Conservation (phyloP, 2,329 filamentous ascomycete species). For the Fusarium acutatum region DNA sequence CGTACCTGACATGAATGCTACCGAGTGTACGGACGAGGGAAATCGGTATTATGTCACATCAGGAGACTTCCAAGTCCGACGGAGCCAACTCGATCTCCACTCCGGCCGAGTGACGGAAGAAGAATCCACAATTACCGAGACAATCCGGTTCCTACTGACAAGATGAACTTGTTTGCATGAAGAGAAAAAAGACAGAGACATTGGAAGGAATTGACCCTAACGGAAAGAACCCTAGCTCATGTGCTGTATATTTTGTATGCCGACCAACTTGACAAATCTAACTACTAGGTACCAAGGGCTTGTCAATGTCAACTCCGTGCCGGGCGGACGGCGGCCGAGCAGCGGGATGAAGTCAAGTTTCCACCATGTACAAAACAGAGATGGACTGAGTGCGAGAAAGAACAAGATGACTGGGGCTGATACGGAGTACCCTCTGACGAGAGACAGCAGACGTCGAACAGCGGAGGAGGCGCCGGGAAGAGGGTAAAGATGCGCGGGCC, state of each 20-base stretch:
- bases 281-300: not conserved
- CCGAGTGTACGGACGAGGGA: not conserved
- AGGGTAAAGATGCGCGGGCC: constrained; percentile 33
- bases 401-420: not conserved
- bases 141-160: not conserved
- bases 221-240: not conserved
- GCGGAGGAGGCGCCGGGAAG: constrained; percentile 33
- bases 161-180: not conserved
- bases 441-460: constrained; percentile 20
- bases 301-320: not conserved
- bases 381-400: not conserved
- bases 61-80: constrained; percentile 4
- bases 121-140: constrained; percentile 1
- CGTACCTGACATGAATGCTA: not conserved
- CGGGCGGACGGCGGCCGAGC: not conserved
- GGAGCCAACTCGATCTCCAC: constrained; percentile 19
- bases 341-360: constrained; percentile 7
- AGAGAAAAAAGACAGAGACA: not conserved
- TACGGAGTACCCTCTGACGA: constrained; percentile 4
- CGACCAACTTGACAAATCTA: not conserved
- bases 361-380: constrained; percentile 21
- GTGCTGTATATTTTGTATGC: not conserved
- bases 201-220: not conserved
- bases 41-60: not conserved
- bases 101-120: constrained; percentile 33